Evolutionary conservation across 345 rosid genomes (phyloP).

Genomic region (Eucalyptus marginata): DNA sequence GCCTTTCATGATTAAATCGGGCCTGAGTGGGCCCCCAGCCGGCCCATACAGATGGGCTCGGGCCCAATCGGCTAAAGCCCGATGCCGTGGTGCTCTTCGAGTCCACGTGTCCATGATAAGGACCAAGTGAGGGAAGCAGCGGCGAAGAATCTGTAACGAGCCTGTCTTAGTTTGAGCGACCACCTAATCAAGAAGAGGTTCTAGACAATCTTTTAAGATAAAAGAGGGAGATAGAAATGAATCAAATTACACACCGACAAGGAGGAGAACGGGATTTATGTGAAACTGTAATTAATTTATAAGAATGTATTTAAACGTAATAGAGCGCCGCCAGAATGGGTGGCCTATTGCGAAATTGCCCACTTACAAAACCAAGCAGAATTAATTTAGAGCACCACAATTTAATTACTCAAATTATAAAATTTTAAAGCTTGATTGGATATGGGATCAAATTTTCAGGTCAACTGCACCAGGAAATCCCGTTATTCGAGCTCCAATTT

Average conservation of each 20-base stretch:
- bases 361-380: background rate
- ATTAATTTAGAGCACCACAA: background rate
- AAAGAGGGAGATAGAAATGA: no score
- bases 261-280: background rate
- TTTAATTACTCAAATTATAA: no score
- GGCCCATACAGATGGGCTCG: background rate
- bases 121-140: background rate
- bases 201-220: background rate
- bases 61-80: background rate
- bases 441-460: background rate
- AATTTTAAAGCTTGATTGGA: no score
- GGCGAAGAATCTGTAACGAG: background rate
- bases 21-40: background rate
- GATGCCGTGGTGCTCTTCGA: background rate
- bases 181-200: background rate
- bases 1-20: fast-evolving
- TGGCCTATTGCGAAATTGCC: fast-evolving
- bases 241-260: fast-evolving
- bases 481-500: no score
- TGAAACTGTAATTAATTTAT: no score
- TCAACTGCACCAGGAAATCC: no score
- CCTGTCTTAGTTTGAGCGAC: background rate
- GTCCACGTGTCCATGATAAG: background rate
- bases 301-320: no score
- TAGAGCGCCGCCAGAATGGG: fast-evolving